Evolutionary conservation across 352 stramenopile species (phyloP), one percentile per base, ranked within the genome.

Genomic region (Blastocystis sp.): DNA sequence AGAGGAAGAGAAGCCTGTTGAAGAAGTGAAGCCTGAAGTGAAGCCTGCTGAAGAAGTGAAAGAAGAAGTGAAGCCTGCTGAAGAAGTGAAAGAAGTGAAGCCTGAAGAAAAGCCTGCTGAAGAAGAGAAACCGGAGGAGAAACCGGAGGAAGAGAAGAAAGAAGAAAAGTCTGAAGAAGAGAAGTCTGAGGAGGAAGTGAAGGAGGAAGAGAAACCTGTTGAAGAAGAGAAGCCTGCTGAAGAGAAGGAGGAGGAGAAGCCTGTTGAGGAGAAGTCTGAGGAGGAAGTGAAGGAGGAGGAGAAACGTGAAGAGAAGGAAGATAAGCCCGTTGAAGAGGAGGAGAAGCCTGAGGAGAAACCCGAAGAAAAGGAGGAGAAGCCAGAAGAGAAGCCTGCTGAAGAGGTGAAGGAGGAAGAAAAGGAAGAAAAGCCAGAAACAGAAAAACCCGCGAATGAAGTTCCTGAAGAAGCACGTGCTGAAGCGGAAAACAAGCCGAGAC

Each of bases 41-140:
- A 80, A 74, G 82, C 48, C 17, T 10, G 40, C 34, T 10, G 76
- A 87, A 60, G n/a, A 64, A 24, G n/a, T 64, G n/a, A 24, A 76
- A 0, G 3, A 21, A 11, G 40, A 57, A 68, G n/a, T 54, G 28
- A 34, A 34, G 28, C 28, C 28, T 34, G 28, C 28, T 34, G 28
- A 34, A 34, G 28, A 34, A 34, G 28, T 34, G 28, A 34, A 34
- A 34, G 28, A 34, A 34, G 28, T 34, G 28, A 34, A 34, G 28
- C 28, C 43, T 38, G 0, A 2, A 78, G 43, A 61, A 34, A 78
- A 78, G 69, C 11, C 11, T 3, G 54, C 21, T 78, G 1, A 64
- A 6, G 1, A 64, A 81, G n/a, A 69, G 24, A 11, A 10, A 43
- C n/a, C 40, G 10, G 60, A 64, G 34, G 24, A 68, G 17, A 43